Percentiles rank a stretch among this genome's conserved stretches.
These are phyloP conservation scores for Pythium brassicae DNA, from an alignment of 352 stramenopile species.

Conservation along the genomic window DNA sequence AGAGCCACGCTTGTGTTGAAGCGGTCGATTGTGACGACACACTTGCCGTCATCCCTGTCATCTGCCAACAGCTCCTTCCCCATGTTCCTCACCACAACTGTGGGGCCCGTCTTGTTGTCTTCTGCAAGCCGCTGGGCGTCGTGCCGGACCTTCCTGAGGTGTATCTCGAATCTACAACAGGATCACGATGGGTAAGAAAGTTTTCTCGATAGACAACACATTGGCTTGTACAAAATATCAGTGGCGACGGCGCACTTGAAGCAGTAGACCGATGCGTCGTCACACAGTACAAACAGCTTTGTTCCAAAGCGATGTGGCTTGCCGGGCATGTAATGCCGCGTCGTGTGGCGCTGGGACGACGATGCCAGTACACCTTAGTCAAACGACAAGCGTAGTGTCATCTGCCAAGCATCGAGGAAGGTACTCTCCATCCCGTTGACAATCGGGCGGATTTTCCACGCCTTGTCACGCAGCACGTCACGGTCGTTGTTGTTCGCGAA, in stretches of 20 bases:
- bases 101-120: no score
- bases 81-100: no score
- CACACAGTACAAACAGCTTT: no score
- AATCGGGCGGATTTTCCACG: no score
- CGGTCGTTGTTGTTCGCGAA: constrained; percentile 1
- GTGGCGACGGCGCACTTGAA: not conserved
- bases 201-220: not conserved
- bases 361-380: no score
- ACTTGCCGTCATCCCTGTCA: not conserved
- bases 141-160: not conserved
- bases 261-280: no score
- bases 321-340: not conserved
- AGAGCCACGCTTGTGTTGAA: constrained; percentile 3
- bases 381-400: no score
- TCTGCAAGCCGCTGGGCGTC: not conserved
- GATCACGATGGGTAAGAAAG: not conserved
- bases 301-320: no score
- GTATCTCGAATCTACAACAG: constrained; percentile 2
- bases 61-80: not conserved
- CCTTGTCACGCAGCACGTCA: no score
- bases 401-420: no score
- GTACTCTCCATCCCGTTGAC: no score
- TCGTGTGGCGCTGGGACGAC: no score
- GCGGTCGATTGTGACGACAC: not conserved
- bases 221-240: not conserved